Conservation (phyloP, 352 stramenopile species). For the Globisporangium radiosum region DNA sequence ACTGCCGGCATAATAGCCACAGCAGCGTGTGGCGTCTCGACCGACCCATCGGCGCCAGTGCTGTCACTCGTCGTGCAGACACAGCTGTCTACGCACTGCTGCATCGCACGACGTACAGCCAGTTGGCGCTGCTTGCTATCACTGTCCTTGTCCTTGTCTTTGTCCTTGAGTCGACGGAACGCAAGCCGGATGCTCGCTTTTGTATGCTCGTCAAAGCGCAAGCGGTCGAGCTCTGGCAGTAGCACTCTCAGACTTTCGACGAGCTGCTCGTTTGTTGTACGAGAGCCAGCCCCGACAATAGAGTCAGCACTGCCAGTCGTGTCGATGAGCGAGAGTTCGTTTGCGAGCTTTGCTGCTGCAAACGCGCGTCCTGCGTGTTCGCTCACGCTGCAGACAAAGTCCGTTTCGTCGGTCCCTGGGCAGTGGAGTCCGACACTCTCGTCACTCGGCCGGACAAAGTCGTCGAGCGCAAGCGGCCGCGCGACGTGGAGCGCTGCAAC, state of each 20-base stretch:
- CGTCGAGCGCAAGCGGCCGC: slow-evolving; percentile 28
- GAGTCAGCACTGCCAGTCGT: not conserved
- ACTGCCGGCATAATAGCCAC: no score
- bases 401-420: slow-evolving; percentile 29
- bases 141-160: not conserved
- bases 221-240: slow-evolving; percentile 41
- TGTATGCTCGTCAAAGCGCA: slow-evolving; percentile 49
- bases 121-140: slow-evolving; percentile 12
- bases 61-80: not conserved
- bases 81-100: not conserved
- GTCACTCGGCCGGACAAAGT: slow-evolving; percentile 39
- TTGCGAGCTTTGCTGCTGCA: not conserved
- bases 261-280: slow-evolving; percentile 39
- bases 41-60: no score
- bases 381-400: slow-evolving; percentile 28
- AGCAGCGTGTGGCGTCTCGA: no score
- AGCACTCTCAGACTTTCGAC: slow-evolving; percentile 39
- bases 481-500: slow-evolving; percentile 1
- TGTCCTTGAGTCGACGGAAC: slow-evolving; percentile 44
- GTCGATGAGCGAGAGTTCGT: not conserved
- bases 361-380: not conserved
- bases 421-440: slow-evolving; percentile 41
- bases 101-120: no score
- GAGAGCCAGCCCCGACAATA: not conserved
- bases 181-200: slow-evolving; percentile 51